Conservation (phyloP, 129 eudicot species). For the Calendula officinalis region DNA sequence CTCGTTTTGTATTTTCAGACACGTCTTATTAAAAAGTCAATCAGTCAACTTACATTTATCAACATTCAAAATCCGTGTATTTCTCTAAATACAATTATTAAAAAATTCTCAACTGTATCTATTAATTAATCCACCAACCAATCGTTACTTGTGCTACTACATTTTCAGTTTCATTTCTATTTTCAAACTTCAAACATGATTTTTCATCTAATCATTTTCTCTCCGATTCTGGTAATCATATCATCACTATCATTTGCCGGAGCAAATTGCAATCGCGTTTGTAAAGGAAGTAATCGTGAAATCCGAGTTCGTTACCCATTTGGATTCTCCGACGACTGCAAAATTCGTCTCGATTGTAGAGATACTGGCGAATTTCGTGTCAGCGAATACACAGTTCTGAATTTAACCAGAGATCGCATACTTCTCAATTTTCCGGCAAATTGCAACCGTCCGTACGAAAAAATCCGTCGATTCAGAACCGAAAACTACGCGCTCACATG, state of each 20-base stretch:
- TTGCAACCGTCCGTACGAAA: slow-evolving; percentile 42
- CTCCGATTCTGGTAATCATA: slow-evolving; percentile 11
- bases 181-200: slow-evolving; percentile 16
- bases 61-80: slow-evolving; percentile 6
- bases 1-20: not conserved
- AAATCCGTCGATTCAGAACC: slow-evolving; percentile 17
- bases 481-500: slow-evolving; percentile 41
- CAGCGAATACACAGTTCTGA: slow-evolving; percentile 30
- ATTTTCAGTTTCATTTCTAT: slow-evolving; percentile 7
- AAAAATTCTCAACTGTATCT: slow-evolving; percentile 33
- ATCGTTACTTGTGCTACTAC: not conserved
- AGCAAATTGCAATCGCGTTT: slow-evolving; percentile 33
- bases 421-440: slow-evolving; percentile 40
- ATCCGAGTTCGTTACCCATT: slow-evolving; percentile 58
- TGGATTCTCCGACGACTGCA: slow-evolving; percentile 60
- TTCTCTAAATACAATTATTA: slow-evolving; percentile 29
- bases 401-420: slow-evolving; percentile 43
- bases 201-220: slow-evolving; percentile 23
- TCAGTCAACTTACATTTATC: slow-evolving; percentile 1
- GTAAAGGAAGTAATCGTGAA: slow-evolving; percentile 21
- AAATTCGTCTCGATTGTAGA: slow-evolving; percentile 45
- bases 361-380: slow-evolving; percentile 10
- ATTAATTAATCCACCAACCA: slow-evolving; percentile 12
- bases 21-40: not conserved
- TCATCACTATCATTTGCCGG: slow-evolving; percentile 15